A percentile compares a stretch with the other conserved stretches of the same genome.
phyloP scores from a whole-genome alignment of 129 eudicot species.

The Lactuca saligna region DNA sequence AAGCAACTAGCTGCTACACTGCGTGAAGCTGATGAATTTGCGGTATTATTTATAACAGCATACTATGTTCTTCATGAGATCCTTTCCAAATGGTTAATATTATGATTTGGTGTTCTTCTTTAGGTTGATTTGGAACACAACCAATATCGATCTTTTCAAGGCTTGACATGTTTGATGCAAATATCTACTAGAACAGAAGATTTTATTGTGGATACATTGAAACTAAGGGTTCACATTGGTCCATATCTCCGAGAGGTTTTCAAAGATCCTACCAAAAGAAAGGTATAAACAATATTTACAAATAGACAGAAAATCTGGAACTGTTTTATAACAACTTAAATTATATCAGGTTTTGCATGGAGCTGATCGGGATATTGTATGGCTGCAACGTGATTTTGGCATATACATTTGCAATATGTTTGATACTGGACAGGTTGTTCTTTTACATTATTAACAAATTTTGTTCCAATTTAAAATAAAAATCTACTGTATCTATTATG shows the following conservation, averaged over 20 bases:
- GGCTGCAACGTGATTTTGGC: slow-evolving; percentile 95
- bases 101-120: slow-evolving; percentile 13
- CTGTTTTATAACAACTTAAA: slow-evolving; percentile 13
- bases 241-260: slow-evolving; percentile 84
- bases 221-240: slow-evolving; percentile 76
- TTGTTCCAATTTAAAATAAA: neutral
- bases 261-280: slow-evolving; percentile 80
- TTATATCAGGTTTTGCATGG: slow-evolving; percentile 86
- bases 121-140: slow-evolving; percentile 99
- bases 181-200: slow-evolving; percentile 92
- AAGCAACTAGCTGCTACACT: slow-evolving; percentile 74
- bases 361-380: slow-evolving; percentile 86
- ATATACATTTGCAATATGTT: slow-evolving; percentile 89
- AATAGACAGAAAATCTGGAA: neutral
- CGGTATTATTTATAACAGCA: slow-evolving; percentile 40
- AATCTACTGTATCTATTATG: neutral
- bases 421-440: slow-evolving; percentile 91
- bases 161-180: slow-evolving; percentile 99
- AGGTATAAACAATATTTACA: slow-evolving; percentile 43
- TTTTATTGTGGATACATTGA: slow-evolving; percentile 89
- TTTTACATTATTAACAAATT: neutral
- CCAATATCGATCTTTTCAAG: slow-evolving; percentile 94
- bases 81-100: slow-evolving; percentile 12
- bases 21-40: slow-evolving; percentile 68
- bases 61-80: slow-evolving; percentile 1